Evolutionary conservation across 306 rosid genomes (phyloP), one percentile per base, ranked within the genome.

Genomic region (Corylus heterophylla): DNA sequence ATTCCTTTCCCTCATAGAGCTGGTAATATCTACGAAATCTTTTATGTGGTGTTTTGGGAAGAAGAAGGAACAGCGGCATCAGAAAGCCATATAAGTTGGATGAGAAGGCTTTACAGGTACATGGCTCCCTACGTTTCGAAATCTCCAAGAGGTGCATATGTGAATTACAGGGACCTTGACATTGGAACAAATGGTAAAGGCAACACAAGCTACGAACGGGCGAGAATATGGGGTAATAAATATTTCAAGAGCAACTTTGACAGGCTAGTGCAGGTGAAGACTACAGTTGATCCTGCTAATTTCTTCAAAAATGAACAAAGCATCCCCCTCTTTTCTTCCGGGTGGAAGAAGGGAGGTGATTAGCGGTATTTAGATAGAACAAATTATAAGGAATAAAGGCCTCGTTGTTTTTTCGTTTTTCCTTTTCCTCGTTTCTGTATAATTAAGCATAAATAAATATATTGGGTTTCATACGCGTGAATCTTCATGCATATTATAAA

Each of bases 1-100:
- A 77, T 3, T 25, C 81, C 81, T 52, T 77, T 77, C 20, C 81
- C 81, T 54, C 81, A 77, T 22, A 68, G 75, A 77, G 75, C 25
- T 39, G 75, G 81, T 17, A 77, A 77, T 31, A 49, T 68, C 10
- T 77, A 68, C 56, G 69, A 77, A 59, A 77, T 77, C 20, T 75
- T 54, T 4, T 52, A 69, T 35, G n/a, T 54, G 55, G 81, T 77
- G 55, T 68, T 20, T 22, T 77, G 81, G 81, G 69, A 54, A 69
- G n/a, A 69, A 68, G 73, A 68, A n/a, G 74, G 54, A 11, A 69
- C 13, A 3, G 74, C 7, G 14, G 31, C 29, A n/a, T n/a, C 74
- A 13, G 37, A 69, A 11, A 69, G 55, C n/a, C 17, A 69, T 69
- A 12, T 69, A 12, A 69, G 31, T 20, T 69, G 74, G 74, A 69